phyloP scores from a whole-genome alignment of 2,329 filamentous ascomycete genomes.

The Colletotrichum sansevieriae region DNA sequence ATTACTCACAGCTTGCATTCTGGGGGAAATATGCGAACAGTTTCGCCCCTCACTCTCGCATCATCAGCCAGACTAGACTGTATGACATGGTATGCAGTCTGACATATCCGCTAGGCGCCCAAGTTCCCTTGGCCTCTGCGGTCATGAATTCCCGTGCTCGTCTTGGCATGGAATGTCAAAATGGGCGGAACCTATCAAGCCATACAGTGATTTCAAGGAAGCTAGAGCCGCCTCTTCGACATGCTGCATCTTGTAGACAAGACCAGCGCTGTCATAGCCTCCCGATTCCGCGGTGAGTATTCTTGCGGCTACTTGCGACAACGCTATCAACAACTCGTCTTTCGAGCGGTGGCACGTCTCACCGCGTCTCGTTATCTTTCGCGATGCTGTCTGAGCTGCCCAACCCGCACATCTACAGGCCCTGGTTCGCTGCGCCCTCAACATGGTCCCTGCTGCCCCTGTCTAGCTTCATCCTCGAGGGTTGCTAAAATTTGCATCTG shows the following conservation, averaged over 20 bases:
- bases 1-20: slow-evolving; percentile 38
- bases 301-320: slow-evolving; percentile 12
- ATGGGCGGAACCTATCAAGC: slow-evolving; percentile 5
- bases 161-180: slow-evolving; percentile 25
- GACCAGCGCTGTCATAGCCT: slow-evolving; percentile 18
- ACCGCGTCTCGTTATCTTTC: slow-evolving; percentile 32
- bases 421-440: slow-evolving; percentile 24
- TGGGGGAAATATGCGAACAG: slow-evolving; percentile 20
- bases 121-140: slow-evolving; percentile 14
- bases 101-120: not conserved
- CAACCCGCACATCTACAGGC: slow-evolving; percentile 11
- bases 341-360: slow-evolving; percentile 12
- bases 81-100: slow-evolving; percentile 17
- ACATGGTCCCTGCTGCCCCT: slow-evolving; percentile 30
- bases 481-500: slow-evolving; percentile 21
- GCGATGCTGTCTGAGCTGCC: slow-evolving; percentile 29
- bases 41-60: slow-evolving; percentile 3
- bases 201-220: slow-evolving; percentile 15
- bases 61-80: not conserved
- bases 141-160: slow-evolving; percentile 18
- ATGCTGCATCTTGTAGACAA: slow-evolving; percentile 17
- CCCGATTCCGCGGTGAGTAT: slow-evolving; percentile 7
- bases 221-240: slow-evolving; percentile 12
- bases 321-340: slow-evolving; percentile 13
- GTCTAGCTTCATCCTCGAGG: slow-evolving; percentile 7